Evolutionary conservation across 2,329 filamentous ascomycete species (phyloP).

Genomic region (Diaporthe vaccinii): DNA sequence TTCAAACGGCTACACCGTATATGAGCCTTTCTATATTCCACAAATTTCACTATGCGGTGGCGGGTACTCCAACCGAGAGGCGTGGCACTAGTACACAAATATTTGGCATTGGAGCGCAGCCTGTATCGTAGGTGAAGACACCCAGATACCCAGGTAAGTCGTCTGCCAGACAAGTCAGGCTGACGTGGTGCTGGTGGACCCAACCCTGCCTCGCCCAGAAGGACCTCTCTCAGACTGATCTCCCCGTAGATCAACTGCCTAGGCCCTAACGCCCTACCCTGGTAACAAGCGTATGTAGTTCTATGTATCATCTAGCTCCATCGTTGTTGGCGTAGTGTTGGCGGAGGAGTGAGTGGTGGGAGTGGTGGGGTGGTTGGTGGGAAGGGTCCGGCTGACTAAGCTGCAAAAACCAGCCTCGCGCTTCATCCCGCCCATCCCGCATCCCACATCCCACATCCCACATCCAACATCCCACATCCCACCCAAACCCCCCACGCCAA

Average conservation of each 20-base stretch:
- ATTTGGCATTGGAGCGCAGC: not conserved
- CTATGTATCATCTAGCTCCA: not conserved
- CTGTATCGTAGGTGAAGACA: not conserved
- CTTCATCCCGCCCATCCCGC: not conserved
- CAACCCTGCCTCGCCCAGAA: not conserved
- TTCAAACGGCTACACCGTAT: too few species aligned
- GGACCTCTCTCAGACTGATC: too few species aligned
- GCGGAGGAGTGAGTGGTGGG: not conserved
- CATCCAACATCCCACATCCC: not conserved
- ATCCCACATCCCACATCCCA: not conserved
- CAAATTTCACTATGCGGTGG: too few species aligned
- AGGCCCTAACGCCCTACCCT: not conserved
- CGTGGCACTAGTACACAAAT: not conserved
- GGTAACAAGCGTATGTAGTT: not conserved
- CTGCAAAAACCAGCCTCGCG: not conserved
- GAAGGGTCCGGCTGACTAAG: not conserved
- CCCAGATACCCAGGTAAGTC: not conserved
- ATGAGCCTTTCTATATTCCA: too few species aligned
- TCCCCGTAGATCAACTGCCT: not conserved
- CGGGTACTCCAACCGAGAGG: too few species aligned
- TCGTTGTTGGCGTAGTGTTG: not conserved
- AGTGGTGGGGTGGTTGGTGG: not conserved
- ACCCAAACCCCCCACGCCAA: slow-evolving; percentile 20
- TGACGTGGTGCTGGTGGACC: not conserved
- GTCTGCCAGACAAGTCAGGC: not conserved